Evolutionary conservation across 2,329 filamentous ascomycete species (phyloP), one percentile per base, ranked within the genome.

Genomic region (Tolypocladium cylindrosporum): DNA sequence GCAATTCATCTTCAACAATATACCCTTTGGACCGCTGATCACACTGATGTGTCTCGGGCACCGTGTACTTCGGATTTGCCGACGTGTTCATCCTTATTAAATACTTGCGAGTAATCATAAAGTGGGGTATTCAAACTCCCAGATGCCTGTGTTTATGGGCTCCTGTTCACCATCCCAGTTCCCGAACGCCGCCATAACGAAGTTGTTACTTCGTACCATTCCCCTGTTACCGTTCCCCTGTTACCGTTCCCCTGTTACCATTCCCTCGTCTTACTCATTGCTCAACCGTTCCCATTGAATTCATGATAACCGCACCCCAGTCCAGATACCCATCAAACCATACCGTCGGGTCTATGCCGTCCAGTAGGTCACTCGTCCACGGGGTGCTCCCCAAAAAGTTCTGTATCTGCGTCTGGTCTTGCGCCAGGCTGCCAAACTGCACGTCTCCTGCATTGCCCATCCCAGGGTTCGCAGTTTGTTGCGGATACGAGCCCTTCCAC

Each of bases 281-380:
- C 54, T 55, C 57, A 16, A 52, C 53, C 39, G 57, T 58, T 16
- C 66, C 66, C 65, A 68, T 66, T 0, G 67, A 67, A 40, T 68
- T 72, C 69, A 71, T 70, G 0, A 69, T 62, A 0, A 71, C 62
- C 0, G 69, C 62, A 1, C 67, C 67, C 71, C 71, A 73, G 19
- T 73, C 71, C 2, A 72, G 48, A 40, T 72, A 69, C 0, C 69
- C 69, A 31, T 73, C 71, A 42, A 72, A 71, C 69, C 69, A 73
- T 3, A 72, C 55, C 0, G 65, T 69, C 0, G 71, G 71, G 7
- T 73, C 71, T 1, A 72, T 62, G 0, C 70, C 70, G 1, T 71
- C 68, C 0, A 73, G 56, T 56, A 70, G 55, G 16, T 72, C 69
- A 1, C 62, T 67, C 5, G 64, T 66, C 71, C 69, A 73, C 0